phyloP scores from a whole-genome alignment of 345 rosid genomes.

The Reutealis trisperma region DNA sequence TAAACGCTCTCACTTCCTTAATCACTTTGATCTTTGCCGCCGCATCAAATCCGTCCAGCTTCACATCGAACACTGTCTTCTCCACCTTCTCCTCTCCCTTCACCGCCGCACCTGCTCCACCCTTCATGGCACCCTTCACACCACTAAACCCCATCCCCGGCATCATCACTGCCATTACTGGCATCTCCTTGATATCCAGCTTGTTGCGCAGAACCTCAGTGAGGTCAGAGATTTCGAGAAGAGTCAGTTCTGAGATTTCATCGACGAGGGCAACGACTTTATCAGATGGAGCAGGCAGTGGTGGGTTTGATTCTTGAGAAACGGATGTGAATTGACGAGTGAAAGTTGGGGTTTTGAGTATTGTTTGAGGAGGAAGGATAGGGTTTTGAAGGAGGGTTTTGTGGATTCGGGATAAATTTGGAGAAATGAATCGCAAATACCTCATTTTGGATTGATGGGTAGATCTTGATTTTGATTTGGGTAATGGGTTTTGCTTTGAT shows the following conservation, averaged over 20 bases:
- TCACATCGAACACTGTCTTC: constrained; percentile 73
- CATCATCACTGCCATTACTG: constrained; percentile 87
- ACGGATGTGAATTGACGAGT: constrained; percentile 14
- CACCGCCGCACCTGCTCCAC: constrained; percentile 42
- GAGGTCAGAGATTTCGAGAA: constrained; percentile 73
- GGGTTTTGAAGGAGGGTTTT: constrained; percentile 20
- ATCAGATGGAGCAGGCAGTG: constrained; percentile 33
- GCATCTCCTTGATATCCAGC: constrained; percentile 65
- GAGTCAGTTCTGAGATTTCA: constrained; percentile 69
- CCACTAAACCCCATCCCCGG: constrained; percentile 73
- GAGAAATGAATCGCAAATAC: constrained; percentile 43
- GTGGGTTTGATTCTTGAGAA: constrained; percentile 9
- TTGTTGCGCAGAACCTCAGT: constrained; percentile 65
- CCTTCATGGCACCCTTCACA: constrained; percentile 32
- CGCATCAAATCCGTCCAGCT: constrained; percentile 78
- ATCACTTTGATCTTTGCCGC: constrained; percentile 83
- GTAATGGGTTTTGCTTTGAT: neutral
- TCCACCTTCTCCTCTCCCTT: constrained; percentile 61
- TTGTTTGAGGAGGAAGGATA: neutral
- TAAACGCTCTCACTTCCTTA: constrained; percentile 83
- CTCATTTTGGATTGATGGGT: constrained; percentile 35
- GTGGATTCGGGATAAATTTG: constrained; percentile 36
- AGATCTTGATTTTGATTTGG: neutral
- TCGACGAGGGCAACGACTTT: constrained; percentile 56
- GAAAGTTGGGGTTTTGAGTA: neutral